Conservation (phyloP, 768 basidiomycete genomes). For the Lactarius akahatsu region DNA sequence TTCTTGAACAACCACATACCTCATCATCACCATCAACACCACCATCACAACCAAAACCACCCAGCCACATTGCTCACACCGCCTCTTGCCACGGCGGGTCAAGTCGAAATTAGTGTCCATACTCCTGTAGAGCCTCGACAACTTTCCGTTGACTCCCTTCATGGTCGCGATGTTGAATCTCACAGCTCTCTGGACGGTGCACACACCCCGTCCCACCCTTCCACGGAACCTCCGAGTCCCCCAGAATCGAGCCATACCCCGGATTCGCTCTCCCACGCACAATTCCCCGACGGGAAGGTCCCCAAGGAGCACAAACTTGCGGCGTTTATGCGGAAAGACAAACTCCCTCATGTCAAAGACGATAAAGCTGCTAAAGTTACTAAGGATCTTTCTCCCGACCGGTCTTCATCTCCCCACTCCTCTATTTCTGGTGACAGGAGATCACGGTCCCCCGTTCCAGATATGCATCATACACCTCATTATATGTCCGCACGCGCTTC, state of each 20-base stretch:
- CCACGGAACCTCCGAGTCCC: slow-evolving; percentile 28
- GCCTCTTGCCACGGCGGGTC: slow-evolving; percentile 32
- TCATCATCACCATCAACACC: slow-evolving; percentile 40
- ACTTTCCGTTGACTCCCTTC: slow-evolving; percentile 38
- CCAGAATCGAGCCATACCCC: slow-evolving; percentile 23
- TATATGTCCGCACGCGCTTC: slow-evolving; percentile 18
- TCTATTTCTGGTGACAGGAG: slow-evolving; percentile 9
- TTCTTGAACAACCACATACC: slow-evolving; percentile 93
- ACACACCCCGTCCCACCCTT: slow-evolving; percentile 29
- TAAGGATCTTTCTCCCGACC: slow-evolving; percentile 19
- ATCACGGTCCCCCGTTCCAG: slow-evolving; percentile 3
- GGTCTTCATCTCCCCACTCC: slow-evolving; percentile 35
- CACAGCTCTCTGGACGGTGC: slow-evolving; percentile 36
- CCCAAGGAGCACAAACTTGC: slow-evolving; percentile 36
- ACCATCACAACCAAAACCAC: slow-evolving; percentile 30
- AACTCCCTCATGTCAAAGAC: slow-evolving; percentile 32
- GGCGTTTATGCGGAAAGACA: slow-evolving; percentile 39
- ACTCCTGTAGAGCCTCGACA: slow-evolving; percentile 37
- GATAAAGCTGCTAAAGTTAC: slow-evolving; percentile 28
- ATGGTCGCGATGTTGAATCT: slow-evolving; percentile 41
- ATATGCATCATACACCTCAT: slow-evolving; percentile 20
- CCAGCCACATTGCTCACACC: slow-evolving; percentile 30
- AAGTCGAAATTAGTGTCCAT: slow-evolving; percentile 34
- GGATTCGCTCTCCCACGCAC: slow-evolving; percentile 1
- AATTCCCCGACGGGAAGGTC: slow-evolving; percentile 25